Percentiles rank a stretch among this genome's conserved stretches.
These are phyloP conservation scores for Nakazawaea ernobii DNA, from an alignment of 805 yeast species.

Conservation along the genomic window DNA sequence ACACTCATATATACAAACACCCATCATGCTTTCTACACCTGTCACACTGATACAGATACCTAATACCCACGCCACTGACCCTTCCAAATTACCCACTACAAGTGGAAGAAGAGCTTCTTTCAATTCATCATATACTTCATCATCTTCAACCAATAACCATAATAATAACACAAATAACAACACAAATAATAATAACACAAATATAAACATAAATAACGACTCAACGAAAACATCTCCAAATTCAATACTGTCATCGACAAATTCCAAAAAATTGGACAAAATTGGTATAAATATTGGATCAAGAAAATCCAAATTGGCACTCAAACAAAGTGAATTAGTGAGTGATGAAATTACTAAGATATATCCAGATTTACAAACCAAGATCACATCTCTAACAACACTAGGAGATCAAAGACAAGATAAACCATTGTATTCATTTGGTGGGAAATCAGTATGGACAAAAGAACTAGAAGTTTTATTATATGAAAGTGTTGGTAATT, in stretches of 20 bases:
- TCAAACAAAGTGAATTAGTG: slow-evolving; percentile 76
- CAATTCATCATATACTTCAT: background rate
- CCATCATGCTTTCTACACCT: background rate
- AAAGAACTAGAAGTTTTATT: slow-evolving; percentile 83
- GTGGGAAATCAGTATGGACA: slow-evolving; percentile 96
- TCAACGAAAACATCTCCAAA: background rate
- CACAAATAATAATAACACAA: background rate
- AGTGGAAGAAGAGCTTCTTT: background rate
- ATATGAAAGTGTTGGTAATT: slow-evolving; percentile 53
- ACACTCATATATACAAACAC: background rate
- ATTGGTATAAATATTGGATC: slow-evolving; percentile 61
- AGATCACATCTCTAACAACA: slow-evolving; percentile 75
- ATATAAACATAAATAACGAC: background rate
- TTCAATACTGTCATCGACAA: background rate
- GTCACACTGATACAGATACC: background rate
- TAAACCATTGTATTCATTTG: slow-evolving; percentile 87
- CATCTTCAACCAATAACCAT: background rate
- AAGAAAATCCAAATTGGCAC: slow-evolving; percentile 82
- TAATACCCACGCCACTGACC: background rate
- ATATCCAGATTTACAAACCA: slow-evolving; percentile 64
- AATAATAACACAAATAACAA: background rate
- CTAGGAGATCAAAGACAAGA: slow-evolving; percentile 85
- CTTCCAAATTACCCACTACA: background rate
- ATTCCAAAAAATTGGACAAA: background rate
- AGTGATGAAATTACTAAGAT: slow-evolving; percentile 49